Conservation (phyloP, 2,329 filamentous ascomycete genomes). For the Dothideomycetidae sp. region DNA sequence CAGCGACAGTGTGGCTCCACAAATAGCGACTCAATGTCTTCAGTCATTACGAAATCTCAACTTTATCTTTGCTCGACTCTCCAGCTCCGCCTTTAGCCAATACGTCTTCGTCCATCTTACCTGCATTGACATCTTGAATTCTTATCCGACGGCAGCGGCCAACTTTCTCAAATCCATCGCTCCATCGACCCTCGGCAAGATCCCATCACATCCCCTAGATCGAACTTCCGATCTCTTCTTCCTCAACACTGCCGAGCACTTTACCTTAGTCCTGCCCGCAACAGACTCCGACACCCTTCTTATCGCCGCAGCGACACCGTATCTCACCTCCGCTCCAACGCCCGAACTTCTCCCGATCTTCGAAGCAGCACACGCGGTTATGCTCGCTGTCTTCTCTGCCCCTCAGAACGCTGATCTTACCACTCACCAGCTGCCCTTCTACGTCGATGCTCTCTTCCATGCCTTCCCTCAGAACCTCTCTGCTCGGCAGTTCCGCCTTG, state of each 20-base stretch:
- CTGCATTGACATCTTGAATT: conserved; percentile 64
- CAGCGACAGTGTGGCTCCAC: conserved; percentile 42
- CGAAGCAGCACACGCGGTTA: conserved; percentile 72
- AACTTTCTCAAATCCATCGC: conserved; percentile 52
- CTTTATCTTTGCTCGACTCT: conserved; percentile 65
- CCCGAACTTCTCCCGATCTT: conserved; percentile 55
- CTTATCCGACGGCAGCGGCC: conserved; percentile 51
- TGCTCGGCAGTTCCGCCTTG: conserved; percentile 72
- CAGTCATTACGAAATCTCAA: conserved; percentile 62
- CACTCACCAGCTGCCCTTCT: conserved; percentile 60
- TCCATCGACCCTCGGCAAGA: conserved; percentile 39
- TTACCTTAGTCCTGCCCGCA: conserved; percentile 55
- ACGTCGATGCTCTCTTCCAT: conserved; percentile 65
- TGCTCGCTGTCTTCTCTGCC: conserved; percentile 65
- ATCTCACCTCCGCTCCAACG: conserved; percentile 50
- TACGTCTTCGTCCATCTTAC: conserved; percentile 74
- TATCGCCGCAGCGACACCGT: conserved; percentile 57
- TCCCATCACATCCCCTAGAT: conserved; percentile 51
- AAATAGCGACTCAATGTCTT: conserved; percentile 55
- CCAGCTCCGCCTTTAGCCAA: conserved; percentile 62
- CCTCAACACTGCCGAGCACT: conserved; percentile 72
- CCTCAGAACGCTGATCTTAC: conserved; percentile 62
- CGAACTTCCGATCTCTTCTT: conserved; percentile 75
- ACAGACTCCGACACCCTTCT: conserved; percentile 57
- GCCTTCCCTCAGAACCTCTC: conserved; percentile 70